Evolutionary conservation across 768 basidiomycete species (phyloP).

Genomic region (Podaxis rugospora): DNA sequence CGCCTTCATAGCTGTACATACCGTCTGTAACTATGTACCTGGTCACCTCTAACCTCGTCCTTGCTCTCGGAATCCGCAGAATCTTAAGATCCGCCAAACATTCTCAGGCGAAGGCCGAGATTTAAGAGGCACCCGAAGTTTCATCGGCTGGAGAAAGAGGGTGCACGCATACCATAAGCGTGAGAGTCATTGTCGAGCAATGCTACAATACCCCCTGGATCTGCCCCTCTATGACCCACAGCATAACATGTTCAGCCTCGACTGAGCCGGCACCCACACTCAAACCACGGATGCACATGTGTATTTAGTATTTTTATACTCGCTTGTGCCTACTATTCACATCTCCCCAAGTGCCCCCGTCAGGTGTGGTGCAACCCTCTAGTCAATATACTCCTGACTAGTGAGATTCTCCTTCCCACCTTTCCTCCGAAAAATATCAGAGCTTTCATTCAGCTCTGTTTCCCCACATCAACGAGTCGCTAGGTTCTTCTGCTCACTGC

Average conservation of each 20-base stretch:
- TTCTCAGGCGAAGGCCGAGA: neutral
- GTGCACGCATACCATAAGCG: neutral
- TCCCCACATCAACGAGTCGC: neutral
- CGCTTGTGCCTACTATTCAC: neutral
- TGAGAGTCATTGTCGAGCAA: neutral
- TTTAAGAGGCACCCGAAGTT: constrained; percentile 6
- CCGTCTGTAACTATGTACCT: neutral
- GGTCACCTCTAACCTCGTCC: neutral
- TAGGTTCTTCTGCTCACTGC: neutral
- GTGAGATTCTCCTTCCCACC: neutral
- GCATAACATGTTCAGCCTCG: neutral
- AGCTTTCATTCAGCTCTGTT: neutral
- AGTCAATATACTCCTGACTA: neutral
- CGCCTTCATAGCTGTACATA: neutral
- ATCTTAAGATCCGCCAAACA: neutral
- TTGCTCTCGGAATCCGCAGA: neutral
- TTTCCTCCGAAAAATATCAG: neutral
- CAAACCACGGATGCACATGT: neutral
- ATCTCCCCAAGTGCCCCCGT: neutral
- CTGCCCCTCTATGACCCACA: neutral
- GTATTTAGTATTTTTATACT: neutral
- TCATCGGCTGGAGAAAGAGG: constrained; percentile 6
- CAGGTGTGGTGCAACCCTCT: neutral
- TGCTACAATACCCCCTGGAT: neutral
- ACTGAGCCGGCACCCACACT: neutral